These are phyloP conservation scores for Nemania bipapillata DNA, from an alignment of 2,329 filamentous ascomycete species.

Conservation along the genomic window DNA sequence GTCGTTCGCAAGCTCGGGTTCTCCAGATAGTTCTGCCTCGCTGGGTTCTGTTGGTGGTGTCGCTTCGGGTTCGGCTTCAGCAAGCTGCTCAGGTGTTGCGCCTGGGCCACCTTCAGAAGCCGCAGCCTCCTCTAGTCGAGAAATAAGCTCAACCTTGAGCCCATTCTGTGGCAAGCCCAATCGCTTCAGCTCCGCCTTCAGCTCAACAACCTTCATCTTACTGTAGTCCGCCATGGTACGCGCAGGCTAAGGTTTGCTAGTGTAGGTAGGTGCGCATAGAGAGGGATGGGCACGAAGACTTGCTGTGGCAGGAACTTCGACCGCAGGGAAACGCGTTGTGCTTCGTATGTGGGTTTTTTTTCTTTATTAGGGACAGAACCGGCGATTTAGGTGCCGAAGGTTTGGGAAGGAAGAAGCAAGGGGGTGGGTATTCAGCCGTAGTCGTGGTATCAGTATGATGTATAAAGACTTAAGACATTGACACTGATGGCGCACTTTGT, in stretches of 20 bases:
- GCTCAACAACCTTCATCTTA: slow-evolving; percentile 76
- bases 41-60: slow-evolving; percentile 30
- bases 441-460: neutral
- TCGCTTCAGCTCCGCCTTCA: slow-evolving; percentile 78
- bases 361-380: neutral
- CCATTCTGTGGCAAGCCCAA: slow-evolving; percentile 76
- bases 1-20: slow-evolving; percentile 16
- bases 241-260: slow-evolving; percentile 35
- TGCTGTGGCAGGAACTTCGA: slow-evolving; percentile 7
- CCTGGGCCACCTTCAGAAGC: slow-evolving; percentile 41
- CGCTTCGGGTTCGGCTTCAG: slow-evolving; percentile 36
- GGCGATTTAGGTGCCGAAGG: neutral
- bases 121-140: slow-evolving; percentile 65
- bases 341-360: neutral
- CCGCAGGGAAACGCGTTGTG: slow-evolving; percentile 5
- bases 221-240: slow-evolving; percentile 64
- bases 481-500: neutral
- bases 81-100: slow-evolving; percentile 32
- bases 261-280: slow-evolving; percentile 39
- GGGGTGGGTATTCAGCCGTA: slow-evolving; percentile 17
- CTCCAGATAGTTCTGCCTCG: slow-evolving; percentile 36
- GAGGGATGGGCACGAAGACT: neutral
- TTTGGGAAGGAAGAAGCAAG: slow-evolving; percentile 6
- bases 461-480: no score
- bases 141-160: slow-evolving; percentile 76